A percentile compares a stretch with the other conserved stretches of the same genome.
phyloP scores from a whole-genome alignment of 2,329 filamentous ascomycete genomes.

The Monilinia vaccinii-corymbosi region DNA sequence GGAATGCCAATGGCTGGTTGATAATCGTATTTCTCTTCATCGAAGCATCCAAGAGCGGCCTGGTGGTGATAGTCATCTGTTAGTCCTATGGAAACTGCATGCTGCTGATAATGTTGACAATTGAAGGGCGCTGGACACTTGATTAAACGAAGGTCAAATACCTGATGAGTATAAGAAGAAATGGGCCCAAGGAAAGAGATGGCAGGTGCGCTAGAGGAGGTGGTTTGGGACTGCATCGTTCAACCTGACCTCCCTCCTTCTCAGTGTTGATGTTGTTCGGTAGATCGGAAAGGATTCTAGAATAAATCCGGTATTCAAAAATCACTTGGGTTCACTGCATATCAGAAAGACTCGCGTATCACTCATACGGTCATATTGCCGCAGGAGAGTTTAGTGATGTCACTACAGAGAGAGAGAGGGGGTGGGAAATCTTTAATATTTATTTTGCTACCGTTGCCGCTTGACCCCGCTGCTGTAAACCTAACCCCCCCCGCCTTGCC shows the following conservation, averaged over 20 bases:
- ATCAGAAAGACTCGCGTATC: slow-evolving; percentile 6
- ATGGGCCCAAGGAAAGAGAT: slow-evolving; percentile 54
- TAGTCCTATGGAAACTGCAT: slow-evolving; percentile 15
- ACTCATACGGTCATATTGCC: slow-evolving; percentile 4
- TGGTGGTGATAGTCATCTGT: slow-evolving; percentile 30
- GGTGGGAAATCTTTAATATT: background rate
- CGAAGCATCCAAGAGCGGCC: slow-evolving; percentile 45
- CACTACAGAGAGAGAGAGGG: background rate
- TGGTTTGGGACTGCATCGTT: slow-evolving; percentile 7
- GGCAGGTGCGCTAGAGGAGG: slow-evolving; percentile 18
- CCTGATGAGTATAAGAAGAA: slow-evolving; percentile 63
- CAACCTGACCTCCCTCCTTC: background rate
- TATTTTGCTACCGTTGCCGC: background rate
- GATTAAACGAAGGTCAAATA: slow-evolving; percentile 29
- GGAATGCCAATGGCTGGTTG: slow-evolving; percentile 12
- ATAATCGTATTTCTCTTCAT: slow-evolving; percentile 20
- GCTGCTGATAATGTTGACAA: slow-evolving; percentile 9
- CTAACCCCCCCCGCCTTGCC: background rate
- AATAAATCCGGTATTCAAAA: background rate
- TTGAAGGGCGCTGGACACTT: slow-evolving; percentile 8
- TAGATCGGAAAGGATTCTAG: background rate
- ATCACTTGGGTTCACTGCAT: slow-evolving; percentile 5
- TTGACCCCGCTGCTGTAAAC: slow-evolving; percentile 7
- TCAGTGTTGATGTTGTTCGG: background rate
- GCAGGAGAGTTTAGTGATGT: background rate